Conservation (phyloP, 192 early-diverging fungal species). For the Cetraspora pellucida region DNA sequence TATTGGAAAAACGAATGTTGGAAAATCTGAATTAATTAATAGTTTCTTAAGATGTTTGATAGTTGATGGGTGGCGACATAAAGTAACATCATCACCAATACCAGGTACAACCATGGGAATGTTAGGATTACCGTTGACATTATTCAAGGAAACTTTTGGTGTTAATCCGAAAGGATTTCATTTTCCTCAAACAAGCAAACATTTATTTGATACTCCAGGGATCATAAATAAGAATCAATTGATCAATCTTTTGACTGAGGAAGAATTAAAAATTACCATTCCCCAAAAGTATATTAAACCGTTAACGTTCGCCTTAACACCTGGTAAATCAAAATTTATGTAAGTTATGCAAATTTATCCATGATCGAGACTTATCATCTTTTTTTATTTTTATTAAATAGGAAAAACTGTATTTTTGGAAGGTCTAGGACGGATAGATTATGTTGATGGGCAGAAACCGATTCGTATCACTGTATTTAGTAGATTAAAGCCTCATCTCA, state of each 20-base stretch:
- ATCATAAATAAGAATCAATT: slow-evolving; percentile 60
- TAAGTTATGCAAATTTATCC: no score
- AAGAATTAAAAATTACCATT: slow-evolving; percentile 55
- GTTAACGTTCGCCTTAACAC: slow-evolving; percentile 56
- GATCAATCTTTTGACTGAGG: slow-evolving; percentile 47
- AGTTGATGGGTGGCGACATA: slow-evolving; percentile 46
- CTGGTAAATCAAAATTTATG: slow-evolving; percentile 32
- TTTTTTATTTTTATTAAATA: background rate
- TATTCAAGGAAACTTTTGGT: slow-evolving; percentile 53
- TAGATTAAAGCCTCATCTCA: slow-evolving; percentile 59
- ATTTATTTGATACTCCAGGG: slow-evolving; percentile 66
- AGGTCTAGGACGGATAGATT: slow-evolving; percentile 61
- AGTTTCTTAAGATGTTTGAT: slow-evolving; percentile 59
- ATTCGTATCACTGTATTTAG: slow-evolving; percentile 60
- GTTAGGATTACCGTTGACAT: slow-evolving; percentile 57
- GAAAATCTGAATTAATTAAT: slow-evolving; percentile 76
- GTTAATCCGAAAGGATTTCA: slow-evolving; percentile 2
- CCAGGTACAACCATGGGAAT: slow-evolving; percentile 79
- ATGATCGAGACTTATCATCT: no score
- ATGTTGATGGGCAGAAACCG: slow-evolving; percentile 47
- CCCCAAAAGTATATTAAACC: slow-evolving; percentile 51
- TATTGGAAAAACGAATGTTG: slow-evolving; percentile 75
- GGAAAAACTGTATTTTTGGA: slow-evolving; percentile 58
- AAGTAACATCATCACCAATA: slow-evolving; percentile 60
- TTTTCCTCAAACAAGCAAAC: slow-evolving; percentile 40